phyloP scores from a whole-genome alignment of 2,329 filamentous ascomycete genomes.

The Beauveria sp. region DNA sequence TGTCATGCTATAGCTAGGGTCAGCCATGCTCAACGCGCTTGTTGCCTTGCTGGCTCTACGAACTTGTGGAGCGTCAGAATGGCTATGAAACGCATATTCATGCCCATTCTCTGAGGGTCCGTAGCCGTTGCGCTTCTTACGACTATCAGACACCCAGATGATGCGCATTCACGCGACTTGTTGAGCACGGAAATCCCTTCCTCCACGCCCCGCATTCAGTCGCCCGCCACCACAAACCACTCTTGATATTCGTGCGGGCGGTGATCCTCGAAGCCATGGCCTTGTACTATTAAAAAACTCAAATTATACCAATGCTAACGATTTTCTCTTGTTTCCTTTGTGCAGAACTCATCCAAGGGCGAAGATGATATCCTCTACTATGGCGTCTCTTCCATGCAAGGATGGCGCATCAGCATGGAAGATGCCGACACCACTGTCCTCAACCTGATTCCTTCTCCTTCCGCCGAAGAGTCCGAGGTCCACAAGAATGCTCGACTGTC shows the following conservation, averaged over 20 bases:
- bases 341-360: conserved; percentile 76
- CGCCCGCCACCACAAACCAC: conserved; percentile 2
- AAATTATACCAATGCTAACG: neutral
- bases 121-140: neutral
- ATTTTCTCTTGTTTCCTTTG: neutral
- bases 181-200: conserved; percentile 11
- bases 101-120: neutral
- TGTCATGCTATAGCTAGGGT: neutral
- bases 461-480: conserved; percentile 42
- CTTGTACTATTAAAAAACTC: neutral
- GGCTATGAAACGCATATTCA: neutral
- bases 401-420: conserved; percentile 99
- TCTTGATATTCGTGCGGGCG: neutral
- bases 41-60: neutral
- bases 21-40: neutral
- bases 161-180: neutral
- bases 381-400: conserved; percentile 97
- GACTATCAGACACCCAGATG: neutral
- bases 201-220: conserved; percentile 11
- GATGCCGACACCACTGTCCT: conserved; percentile 87
- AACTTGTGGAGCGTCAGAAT: neutral
- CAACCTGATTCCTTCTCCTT: conserved; percentile 63
- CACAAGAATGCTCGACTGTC: conserved; percentile 68
- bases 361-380: conserved; percentile 90
- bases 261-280: neutral